These are phyloP conservation scores for Durotheca rogersii DNA, from an alignment of 495 filamentous ascomycete species.

Conservation along the genomic window DNA sequence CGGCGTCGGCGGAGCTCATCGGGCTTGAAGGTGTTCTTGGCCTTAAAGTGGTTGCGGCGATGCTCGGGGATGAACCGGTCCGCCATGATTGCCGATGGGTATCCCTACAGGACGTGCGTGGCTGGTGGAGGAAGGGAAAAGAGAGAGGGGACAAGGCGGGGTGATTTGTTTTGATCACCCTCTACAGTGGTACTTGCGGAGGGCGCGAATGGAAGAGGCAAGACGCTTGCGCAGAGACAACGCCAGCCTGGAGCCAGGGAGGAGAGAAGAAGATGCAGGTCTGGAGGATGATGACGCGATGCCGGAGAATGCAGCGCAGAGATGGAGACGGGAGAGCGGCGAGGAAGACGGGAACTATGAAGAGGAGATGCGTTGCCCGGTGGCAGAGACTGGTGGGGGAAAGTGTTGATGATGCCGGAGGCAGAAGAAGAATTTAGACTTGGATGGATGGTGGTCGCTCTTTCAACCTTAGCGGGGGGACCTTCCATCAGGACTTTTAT, in stretches of 20 bases:
- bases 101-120: conserved; percentile 31
- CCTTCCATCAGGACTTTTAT: conserved; percentile 7
- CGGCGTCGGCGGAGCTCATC: conserved; percentile 98
- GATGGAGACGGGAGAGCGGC: conserved; percentile 16
- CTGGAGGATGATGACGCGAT: conserved; percentile 18
- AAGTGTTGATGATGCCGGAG: conserved; percentile 35
- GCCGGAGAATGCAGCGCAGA: conserved; percentile 15
- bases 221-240: neutral
- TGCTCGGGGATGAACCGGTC: conserved; percentile 99
- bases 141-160: conserved; percentile 38
- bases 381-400: conserved; percentile 29
- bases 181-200: conserved; percentile 33
- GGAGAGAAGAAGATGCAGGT: conserved; percentile 38
- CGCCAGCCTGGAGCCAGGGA: conserved; percentile 27
- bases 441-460: conserved; percentile 30
- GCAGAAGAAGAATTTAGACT: conserved; percentile 34
- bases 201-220: conserved; percentile 32
- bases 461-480: conserved; percentile 32
- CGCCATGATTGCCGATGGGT: conserved; percentile 68
- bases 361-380: conserved; percentile 23
- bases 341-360: conserved; percentile 18
- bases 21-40: conserved; percentile 95
- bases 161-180: conserved; percentile 39
- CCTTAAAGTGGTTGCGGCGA: conserved; percentile 98
- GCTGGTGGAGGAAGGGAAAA: conserved; percentile 36